Conservation (phyloP, 305 asterid species). For the Striga hermonthica region DNA sequence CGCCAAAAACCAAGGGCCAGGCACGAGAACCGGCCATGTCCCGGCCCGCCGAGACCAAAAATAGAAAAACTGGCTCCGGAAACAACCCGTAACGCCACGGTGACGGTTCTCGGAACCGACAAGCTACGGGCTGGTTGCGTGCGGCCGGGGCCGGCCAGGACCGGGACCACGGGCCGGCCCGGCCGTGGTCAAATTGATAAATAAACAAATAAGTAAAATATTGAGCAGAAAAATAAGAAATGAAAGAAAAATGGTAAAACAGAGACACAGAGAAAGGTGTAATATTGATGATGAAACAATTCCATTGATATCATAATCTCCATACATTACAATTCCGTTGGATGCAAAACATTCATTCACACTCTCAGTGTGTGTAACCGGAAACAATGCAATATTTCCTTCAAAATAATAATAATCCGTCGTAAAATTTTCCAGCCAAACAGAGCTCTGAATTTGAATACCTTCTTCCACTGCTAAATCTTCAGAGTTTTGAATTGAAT, state of each 20-base stretch:
- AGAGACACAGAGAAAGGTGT: not conserved
- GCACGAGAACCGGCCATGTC: too few relatives aligned
- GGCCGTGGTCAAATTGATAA: too few relatives aligned
- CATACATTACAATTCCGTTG: slow-evolving; percentile 9
- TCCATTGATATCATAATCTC: slow-evolving; percentile 27
- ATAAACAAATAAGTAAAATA: too few relatives aligned
- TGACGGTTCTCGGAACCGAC: too few relatives aligned
- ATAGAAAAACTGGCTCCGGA: too few relatives aligned
- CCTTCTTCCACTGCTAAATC: slow-evolving; percentile 26
- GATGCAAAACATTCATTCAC: slow-evolving; percentile 20
- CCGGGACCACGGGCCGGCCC: too few relatives aligned
- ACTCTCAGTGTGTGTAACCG: slow-evolving; percentile 5
- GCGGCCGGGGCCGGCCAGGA: too few relatives aligned
- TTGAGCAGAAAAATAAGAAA: not conserved
- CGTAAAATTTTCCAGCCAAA: slow-evolving; percentile 26
- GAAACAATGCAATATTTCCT: slow-evolving; percentile 2
- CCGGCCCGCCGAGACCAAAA: too few relatives aligned
- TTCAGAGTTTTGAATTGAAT: not conserved
- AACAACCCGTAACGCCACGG: too few relatives aligned
- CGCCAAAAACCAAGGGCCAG: too few relatives aligned
- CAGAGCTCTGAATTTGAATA: slow-evolving; percentile 18
- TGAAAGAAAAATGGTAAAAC: not conserved
- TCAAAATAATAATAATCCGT: slow-evolving; percentile 21
- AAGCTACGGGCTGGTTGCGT: too few relatives aligned
- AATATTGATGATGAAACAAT: slow-evolving; percentile 33